These are phyloP conservation scores for Diophrys appendiculata DNA, from an alignment of 73 alveolate species.

Conservation along the genomic window DNA sequence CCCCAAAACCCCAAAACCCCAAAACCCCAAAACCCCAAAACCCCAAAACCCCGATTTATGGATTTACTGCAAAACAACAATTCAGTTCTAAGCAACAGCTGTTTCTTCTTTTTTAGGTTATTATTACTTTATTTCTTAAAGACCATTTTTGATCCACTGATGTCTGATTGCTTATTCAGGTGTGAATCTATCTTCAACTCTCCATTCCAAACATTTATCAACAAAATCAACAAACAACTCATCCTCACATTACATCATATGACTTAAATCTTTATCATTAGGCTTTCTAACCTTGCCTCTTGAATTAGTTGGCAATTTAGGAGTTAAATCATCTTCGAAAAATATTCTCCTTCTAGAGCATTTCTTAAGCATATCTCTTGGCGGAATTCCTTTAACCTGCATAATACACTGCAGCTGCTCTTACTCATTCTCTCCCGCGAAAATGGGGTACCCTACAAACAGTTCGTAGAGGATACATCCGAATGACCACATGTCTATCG, in stretches of 20 bases:
- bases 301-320: conserved; percentile 26
- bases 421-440: conserved; percentile 77
- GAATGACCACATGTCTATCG: conserved; percentile 79
- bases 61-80: no score
- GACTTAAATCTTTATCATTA: conserved; percentile 7
- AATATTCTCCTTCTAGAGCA: conserved; percentile 44
- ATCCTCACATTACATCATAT: conserved; percentile 12
- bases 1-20: no score
- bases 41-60: no score
- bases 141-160: conserved; percentile 68
- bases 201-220: conserved; percentile 82
- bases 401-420: conserved; percentile 65
- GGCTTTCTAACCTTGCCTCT: conserved; percentile 58
- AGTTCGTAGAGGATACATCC: conserved; percentile 80
- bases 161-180: conserved; percentile 82
- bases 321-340: conserved; percentile 50
- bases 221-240: conserved; percentile 65
- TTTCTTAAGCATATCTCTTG: conserved; percentile 62
- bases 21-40: no score
- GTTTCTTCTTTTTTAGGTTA: no score
- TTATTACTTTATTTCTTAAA: background rate
- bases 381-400: conserved; percentile 74
- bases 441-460: conserved; percentile 71
- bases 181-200: conserved; percentile 73
- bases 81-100: no score